A percentile compares a stretch with the other conserved stretches of the same genome.
Conservation (phyloP, 2,329 filamentous ascomycete genomes). For the Nigrospora oryzae region DNA sequence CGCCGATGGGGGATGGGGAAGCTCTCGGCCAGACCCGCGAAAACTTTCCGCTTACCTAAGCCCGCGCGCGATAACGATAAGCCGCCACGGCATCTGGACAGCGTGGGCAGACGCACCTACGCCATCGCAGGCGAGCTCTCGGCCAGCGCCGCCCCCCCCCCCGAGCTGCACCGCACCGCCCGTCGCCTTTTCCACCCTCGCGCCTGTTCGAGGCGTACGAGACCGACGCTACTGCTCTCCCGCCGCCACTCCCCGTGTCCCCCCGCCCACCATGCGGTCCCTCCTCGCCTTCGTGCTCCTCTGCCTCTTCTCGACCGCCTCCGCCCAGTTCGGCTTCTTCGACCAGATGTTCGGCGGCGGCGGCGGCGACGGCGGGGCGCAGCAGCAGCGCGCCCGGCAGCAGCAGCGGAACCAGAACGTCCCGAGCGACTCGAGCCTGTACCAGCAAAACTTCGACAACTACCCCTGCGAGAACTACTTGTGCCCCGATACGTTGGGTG, state of each 20-base stretch:
- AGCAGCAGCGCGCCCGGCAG: constrained; percentile 41
- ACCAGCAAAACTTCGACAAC: constrained; percentile 38
- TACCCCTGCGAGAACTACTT: constrained; percentile 90
- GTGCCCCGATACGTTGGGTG: constrained; percentile 76
- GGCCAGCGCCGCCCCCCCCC: too few relatives aligned
- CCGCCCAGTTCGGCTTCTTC: constrained; percentile 93
- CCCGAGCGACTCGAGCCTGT: constrained; percentile 74
- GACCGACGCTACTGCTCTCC: too few relatives aligned
- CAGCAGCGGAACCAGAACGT: constrained; percentile 63
- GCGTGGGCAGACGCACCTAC: constrained; percentile 2
- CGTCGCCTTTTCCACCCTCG: too few relatives aligned
- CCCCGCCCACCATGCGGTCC: constrained; percentile 19
- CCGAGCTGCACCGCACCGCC: too few relatives aligned
- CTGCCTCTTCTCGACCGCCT: constrained; percentile 47
- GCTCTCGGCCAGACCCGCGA: constrained; percentile 3
- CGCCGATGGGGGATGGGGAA: background rate
- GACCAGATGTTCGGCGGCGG: constrained; percentile 86
- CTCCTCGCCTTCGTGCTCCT: constrained; percentile 27
- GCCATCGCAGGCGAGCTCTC: too few relatives aligned
- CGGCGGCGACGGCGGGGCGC: constrained; percentile 23
- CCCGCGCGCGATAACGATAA: constrained; percentile 14
- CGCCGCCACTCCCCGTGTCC: background rate
- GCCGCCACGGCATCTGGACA: constrained; percentile 12
- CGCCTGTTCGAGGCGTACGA: too few relatives aligned
- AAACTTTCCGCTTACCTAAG: constrained; percentile 9